Evolutionary conservation across 176 grass and related monocot species (phyloP).

Genomic region (Aegilops speltoides): DNA sequence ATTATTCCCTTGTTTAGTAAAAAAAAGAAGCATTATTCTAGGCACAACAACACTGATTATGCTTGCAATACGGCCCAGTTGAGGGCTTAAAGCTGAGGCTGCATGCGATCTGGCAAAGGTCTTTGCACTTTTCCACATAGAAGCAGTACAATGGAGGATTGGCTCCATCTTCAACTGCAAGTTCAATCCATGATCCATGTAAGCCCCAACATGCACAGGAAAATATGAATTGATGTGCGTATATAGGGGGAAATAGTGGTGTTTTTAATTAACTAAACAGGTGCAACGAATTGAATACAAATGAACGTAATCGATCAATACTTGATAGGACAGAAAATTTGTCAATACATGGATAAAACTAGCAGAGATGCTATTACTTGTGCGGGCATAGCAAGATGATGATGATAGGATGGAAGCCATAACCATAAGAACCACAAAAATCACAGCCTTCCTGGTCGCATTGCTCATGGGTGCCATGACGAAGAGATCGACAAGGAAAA

Average conservation of each 20-base stretch:
- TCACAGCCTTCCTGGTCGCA: neutral
- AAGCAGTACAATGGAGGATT: neutral
- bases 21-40: neutral
- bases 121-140: neutral
- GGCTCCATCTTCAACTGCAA: neutral
- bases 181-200: neutral
- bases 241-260: neutral
- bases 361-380: neutral
- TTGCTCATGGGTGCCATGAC: neutral
- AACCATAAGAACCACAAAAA: neutral
- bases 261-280: neutral
- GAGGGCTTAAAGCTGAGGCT: neutral
- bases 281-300: neutral
- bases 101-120: neutral
- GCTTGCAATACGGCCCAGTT: neutral
- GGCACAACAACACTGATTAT: neutral
- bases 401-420: neutral
- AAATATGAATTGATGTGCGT: no score
- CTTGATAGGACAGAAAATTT: neutral
- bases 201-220: neutral
- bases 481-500: neutral
- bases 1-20: neutral
- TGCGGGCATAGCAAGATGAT: neutral
- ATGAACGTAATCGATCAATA: neutral
- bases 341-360: neutral